phyloP scores from a whole-genome alignment of 1,284 basidiomycete genomes.

The Moesziomyces sp. region DNA sequence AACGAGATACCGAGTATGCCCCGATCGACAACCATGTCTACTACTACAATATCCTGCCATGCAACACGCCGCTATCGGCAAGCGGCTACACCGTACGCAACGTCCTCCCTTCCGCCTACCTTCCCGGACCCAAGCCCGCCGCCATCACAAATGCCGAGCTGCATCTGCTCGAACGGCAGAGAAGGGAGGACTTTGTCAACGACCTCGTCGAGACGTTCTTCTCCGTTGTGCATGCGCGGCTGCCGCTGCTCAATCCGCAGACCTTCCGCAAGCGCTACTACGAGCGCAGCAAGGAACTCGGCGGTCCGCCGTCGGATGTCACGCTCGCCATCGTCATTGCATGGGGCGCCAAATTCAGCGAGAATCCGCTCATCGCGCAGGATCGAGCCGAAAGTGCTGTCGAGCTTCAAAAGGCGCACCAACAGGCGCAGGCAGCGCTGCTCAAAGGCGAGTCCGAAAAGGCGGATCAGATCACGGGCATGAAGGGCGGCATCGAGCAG shows the following conservation, averaged over 20 bases:
- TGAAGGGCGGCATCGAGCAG: constrained; percentile 50
- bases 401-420: constrained; percentile 39
- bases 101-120: constrained; percentile 29
- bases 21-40: constrained; percentile 24
- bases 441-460: constrained; percentile 41
- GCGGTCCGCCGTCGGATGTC: constrained; percentile 72
- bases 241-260: constrained; percentile 52
- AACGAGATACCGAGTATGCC: constrained; percentile 35
- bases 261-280: constrained; percentile 46
- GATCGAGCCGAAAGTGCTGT: constrained; percentile 77
- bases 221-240: constrained; percentile 50
- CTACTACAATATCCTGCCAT: constrained; percentile 22
- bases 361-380: constrained; percentile 80
- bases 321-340: constrained; percentile 87
- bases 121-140: constrained; percentile 36
- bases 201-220: constrained; percentile 59
- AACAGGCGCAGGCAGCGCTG: constrained; percentile 40
- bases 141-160: constrained; percentile 46
- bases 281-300: constrained; percentile 34
- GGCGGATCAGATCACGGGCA: constrained; percentile 40
- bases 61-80: constrained; percentile 19
- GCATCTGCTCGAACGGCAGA: constrained; percentile 39
- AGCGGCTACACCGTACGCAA: constrained; percentile 29
- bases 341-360: constrained; percentile 91
- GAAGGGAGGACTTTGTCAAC: constrained; percentile 49